phyloP scores from a whole-genome alignment of 2,329 filamentous ascomycete genomes.

The Phaeoacremonium minimum region DNA sequence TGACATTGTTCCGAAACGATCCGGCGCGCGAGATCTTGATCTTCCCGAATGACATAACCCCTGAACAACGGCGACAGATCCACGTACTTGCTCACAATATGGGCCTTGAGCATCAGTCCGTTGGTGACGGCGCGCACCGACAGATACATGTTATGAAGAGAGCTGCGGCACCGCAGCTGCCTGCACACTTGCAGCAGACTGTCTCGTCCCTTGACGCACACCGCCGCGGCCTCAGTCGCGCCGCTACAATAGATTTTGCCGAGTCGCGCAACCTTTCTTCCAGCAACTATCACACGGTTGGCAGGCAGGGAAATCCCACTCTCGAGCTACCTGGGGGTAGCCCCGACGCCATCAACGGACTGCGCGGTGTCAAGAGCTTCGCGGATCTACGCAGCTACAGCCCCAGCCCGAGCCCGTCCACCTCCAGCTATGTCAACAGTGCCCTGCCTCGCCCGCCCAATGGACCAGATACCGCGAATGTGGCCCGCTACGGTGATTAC shows the following conservation, averaged over 20 bases:
- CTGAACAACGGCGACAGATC: slow-evolving; percentile 81
- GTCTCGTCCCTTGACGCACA: slow-evolving; percentile 67
- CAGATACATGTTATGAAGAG: slow-evolving; percentile 85
- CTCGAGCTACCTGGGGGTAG: slow-evolving; percentile 77
- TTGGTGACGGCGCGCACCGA: slow-evolving; percentile 80
- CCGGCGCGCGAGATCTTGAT: slow-evolving; percentile 70
- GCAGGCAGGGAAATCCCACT: slow-evolving; percentile 73
- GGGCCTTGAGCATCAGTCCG: slow-evolving; percentile 85
- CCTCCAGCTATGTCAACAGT: slow-evolving; percentile 66
- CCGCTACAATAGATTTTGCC: slow-evolving; percentile 96
- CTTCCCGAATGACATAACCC: slow-evolving; percentile 76
- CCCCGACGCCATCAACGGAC: slow-evolving; percentile 60
- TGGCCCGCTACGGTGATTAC: slow-evolving; percentile 42
- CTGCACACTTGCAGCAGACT: slow-evolving; percentile 56
- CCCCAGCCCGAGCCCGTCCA: slow-evolving; percentile 85
- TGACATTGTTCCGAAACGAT: slow-evolving; percentile 80
- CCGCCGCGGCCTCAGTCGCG: slow-evolving; percentile 81
- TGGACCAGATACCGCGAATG: slow-evolving; percentile 20
- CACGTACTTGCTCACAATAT: slow-evolving; percentile 95
- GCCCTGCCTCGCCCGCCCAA: slow-evolving; percentile 34
- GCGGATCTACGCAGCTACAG: slow-evolving; percentile 93
- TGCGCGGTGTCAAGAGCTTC: slow-evolving; percentile 93
- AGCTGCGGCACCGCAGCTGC: slow-evolving; percentile 26
- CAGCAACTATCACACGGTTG: slow-evolving; percentile 71
- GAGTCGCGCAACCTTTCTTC: slow-evolving; percentile 57